phyloP scores from a whole-genome alignment of 805 yeast species.

The Torulaspora quercuum region DNA sequence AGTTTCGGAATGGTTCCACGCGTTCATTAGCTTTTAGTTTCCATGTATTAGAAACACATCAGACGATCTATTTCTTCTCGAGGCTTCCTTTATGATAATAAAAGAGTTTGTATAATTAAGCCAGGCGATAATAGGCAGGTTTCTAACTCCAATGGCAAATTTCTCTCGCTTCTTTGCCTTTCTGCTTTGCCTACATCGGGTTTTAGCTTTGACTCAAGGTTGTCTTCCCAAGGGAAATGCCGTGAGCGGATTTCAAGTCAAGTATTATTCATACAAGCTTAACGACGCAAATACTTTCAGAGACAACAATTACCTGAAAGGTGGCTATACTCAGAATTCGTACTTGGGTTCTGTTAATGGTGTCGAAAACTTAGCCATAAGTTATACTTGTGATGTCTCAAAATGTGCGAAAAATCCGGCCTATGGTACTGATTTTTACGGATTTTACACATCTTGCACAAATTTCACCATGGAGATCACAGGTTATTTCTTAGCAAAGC shows the following conservation, averaged over 20 bases:
- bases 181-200: too few relatives aligned
- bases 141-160: too few relatives aligned
- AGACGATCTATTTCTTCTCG: too few relatives aligned
- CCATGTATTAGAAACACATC: too few relatives aligned
- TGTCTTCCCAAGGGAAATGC: slow-evolving; percentile 8
- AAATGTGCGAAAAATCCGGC: neutral
- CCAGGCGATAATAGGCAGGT: too few relatives aligned
- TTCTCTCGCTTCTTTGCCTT: too few relatives aligned
- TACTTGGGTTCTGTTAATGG: slow-evolving; percentile 3
- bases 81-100: too few relatives aligned
- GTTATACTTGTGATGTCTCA: neutral
- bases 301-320: slow-evolving; percentile 3
- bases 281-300: slow-evolving; percentile 3
- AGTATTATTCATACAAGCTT: slow-evolving; percentile 6
- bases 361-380: slow-evolving; percentile 1
- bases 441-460: slow-evolving; percentile 15
- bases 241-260: slow-evolving; percentile 6
- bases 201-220: too few relatives aligned
- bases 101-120: too few relatives aligned
- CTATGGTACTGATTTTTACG: slow-evolving; percentile 15
- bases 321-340: slow-evolving; percentile 3
- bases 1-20: too few relatives aligned
- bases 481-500: slow-evolving; percentile 29
- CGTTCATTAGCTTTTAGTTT: too few relatives aligned
- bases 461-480: slow-evolving; percentile 28